These are phyloP conservation scores for Apophysomyces ossiformis DNA, from an alignment of 371 early-diverging fungal species.

Conservation along the genomic window DNA sequence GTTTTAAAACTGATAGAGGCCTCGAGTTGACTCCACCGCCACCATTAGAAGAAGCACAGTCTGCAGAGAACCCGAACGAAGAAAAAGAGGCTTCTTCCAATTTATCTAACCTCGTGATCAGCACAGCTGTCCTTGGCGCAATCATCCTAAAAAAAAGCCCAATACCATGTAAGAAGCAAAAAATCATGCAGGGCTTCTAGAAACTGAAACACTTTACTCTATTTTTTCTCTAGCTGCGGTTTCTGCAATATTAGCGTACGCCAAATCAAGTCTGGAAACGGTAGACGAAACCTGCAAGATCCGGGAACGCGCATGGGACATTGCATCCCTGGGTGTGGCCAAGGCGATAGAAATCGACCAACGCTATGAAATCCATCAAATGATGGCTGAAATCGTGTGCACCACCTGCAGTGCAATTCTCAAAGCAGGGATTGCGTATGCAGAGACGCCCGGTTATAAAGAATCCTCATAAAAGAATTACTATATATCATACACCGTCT, in stretches of 20 bases:
- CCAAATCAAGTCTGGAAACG: constrained; percentile 44
- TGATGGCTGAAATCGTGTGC: constrained; percentile 41
- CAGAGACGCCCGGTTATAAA: constrained; percentile 49
- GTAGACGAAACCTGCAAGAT: constrained; percentile 64
- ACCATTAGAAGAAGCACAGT: constrained; percentile 4
- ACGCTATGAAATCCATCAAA: constrained; percentile 64
- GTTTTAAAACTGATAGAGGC: not conserved
- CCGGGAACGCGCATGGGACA: constrained; percentile 57
- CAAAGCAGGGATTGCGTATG: constrained; percentile 66
- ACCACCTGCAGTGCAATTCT: constrained; percentile 43
- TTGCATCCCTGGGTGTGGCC: constrained; percentile 57
- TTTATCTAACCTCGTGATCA: constrained; percentile 52
- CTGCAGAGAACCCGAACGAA: constrained; percentile 16
- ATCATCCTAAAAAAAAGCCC: constrained; percentile 67
- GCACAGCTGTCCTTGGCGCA: constrained; percentile 58
- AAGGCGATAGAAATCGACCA: constrained; percentile 66
- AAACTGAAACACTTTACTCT: not conserved
- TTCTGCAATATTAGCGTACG: constrained; percentile 41
- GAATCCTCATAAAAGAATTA: constrained; percentile 4
- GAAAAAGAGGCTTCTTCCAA: constrained; percentile 15
- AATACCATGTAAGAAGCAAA: constrained; percentile 46
- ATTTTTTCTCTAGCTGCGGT: constrained; percentile 36
- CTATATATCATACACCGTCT: not conserved
- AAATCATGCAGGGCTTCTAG: not conserved
- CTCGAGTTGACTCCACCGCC: constrained; percentile 9